Conservation (phyloP, 352 stramenopile species). For the Pythium scleroteichum region DNA sequence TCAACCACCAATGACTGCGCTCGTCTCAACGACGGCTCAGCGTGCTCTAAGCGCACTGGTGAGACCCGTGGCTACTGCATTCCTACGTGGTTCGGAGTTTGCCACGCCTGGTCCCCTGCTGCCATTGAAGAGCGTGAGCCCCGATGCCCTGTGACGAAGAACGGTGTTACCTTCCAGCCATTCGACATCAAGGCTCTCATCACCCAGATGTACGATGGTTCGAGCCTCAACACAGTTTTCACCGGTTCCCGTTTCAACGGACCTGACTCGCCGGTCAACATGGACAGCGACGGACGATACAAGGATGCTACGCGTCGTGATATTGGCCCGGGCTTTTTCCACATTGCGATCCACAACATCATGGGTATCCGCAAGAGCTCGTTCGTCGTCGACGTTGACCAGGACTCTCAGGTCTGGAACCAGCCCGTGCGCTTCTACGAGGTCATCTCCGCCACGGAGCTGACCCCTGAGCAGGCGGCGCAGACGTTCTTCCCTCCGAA, state of each 20-base stretch:
- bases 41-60: conserved; percentile 19
- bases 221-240: conserved; percentile 27
- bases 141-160: conserved; percentile 27
- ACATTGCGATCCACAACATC: conserved; percentile 29
- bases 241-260: conserved; percentile 29
- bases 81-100: conserved; percentile 28
- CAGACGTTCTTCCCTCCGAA: conserved; percentile 10
- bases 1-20: conserved; percentile 13
- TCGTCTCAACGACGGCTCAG: conserved; percentile 10
- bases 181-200: conserved; percentile 33
- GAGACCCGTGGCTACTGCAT: conserved; percentile 22
- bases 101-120: conserved; percentile 29
- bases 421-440: conserved; percentile 27
- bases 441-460: conserved; percentile 11
- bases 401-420: conserved; percentile 28
- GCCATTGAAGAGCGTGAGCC: conserved; percentile 31
- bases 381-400: conserved; percentile 23
- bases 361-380: conserved; percentile 25
- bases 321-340: conserved; percentile 28
- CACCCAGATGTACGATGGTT: conserved; percentile 32
- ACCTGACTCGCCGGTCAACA: conserved; percentile 10
- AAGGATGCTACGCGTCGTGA: conserved; percentile 24
- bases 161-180: conserved; percentile 26
- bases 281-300: conserved; percentile 24
- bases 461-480: conserved; percentile 9